Evolutionary conservation across 106 monocot genomes (phyloP), one percentile per base, ranked within the genome.

Genomic region (Apostasia shenzhenica): DNA sequence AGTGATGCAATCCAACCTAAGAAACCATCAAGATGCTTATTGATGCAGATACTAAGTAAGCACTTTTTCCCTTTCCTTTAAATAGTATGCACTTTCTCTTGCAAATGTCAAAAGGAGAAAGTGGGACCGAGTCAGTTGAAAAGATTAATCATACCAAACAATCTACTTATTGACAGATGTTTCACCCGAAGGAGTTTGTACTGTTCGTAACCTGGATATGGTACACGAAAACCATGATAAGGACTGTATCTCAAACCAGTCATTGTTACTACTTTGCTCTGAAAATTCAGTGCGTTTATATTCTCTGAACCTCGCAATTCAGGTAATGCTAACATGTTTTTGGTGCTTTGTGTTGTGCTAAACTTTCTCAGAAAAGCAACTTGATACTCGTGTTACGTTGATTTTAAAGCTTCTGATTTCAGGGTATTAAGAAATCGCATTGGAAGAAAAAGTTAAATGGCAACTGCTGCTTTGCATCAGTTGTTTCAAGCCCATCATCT

Each of bases 401-500:
- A 10, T 13, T 8, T 5, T 45, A 42, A 43, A 5, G 26, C 62
- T 50, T 66, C 14, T 69, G n/a, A 53, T 50, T 41, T 71, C 74
- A 91, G 90, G 90, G 90, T 0, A 86, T 76, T 52, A 91, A 91
- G 81, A 91, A 84, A 49, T 56, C 77, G 41, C 69, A 77, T 68
- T 43, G 42, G 56, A 91, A 91, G 86, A 91, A 91, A 79, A 83
- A 76, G 52, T 52, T 86, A 45, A 76, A 60, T 62, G 70, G 90
- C 39, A 81, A 37, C 9, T 86, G 90, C 69, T 84, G 84, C 59
- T 84, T 53, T 73, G 84, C 90, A 13, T 84, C 84, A 71, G 41
- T 85, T 61, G 43, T 91, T 38, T 59, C 42, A 69, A 62, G 84
- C 66, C 71, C 74, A 57, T 83, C 71, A 59, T 67, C 69, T 65